Evolutionary conservation across 2,329 filamentous ascomycete species (phyloP).

Genomic region (Colletotrichum graminicola): DNA sequence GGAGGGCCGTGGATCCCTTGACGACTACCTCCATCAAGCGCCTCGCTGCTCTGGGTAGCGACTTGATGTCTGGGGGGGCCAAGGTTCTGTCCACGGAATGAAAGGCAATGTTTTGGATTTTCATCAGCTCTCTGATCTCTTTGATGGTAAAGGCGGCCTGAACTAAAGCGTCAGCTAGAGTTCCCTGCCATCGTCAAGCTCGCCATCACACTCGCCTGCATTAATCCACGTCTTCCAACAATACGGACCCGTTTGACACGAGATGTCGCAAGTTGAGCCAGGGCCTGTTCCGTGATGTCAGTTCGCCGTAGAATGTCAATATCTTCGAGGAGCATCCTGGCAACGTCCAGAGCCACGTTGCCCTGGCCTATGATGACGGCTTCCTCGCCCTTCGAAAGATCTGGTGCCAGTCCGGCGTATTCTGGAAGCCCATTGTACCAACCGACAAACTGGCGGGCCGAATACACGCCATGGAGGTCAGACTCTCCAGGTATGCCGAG

Average conservation of each 20-base stretch:
- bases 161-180: neutral
- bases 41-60: conserved; percentile 80
- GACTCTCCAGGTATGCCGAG: conserved; percentile 86
- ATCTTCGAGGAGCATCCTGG: conserved; percentile 84
- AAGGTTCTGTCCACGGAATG: conserved; percentile 74
- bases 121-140: conserved; percentile 89
- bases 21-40: conserved; percentile 84
- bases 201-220: conserved; percentile 72
- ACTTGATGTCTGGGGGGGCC: conserved; percentile 74
- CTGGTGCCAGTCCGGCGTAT: conserved; percentile 77
- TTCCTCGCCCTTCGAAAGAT: conserved; percentile 80
- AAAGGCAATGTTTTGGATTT: conserved; percentile 79
- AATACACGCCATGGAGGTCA: conserved; percentile 79
- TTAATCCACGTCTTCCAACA: conserved; percentile 88
- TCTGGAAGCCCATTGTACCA: conserved; percentile 99
- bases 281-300: conserved; percentile 88
- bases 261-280: conserved; percentile 79
- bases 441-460: conserved; percentile 92
- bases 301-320: conserved; percentile 81
- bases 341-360: conserved; percentile 95
- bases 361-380: conserved; percentile 94
- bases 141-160: conserved; percentile 96
- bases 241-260: conserved; percentile 84
- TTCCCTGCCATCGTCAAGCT: neutral
- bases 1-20: conserved; percentile 74